phyloP scores from a whole-genome alignment of 2,329 filamentous ascomycete species.

The Aureobasidium zeae region DNA sequence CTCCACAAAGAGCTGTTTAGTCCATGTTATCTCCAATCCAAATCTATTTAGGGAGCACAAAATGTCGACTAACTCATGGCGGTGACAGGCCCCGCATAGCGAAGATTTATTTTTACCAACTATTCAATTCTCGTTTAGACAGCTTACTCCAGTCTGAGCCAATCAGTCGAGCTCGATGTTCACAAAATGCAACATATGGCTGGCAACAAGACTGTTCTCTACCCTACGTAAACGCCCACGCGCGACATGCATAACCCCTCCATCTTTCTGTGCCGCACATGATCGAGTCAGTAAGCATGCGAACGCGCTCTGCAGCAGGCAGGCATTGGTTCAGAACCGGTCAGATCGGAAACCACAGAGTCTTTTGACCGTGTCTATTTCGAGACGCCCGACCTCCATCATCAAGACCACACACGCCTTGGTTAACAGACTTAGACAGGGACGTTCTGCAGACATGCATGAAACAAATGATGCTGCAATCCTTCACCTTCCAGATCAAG shows the following conservation, averaged over 20 bases:
- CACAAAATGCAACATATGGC: slow-evolving; percentile 3
- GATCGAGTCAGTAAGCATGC: too few species aligned
- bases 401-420: too few species aligned
- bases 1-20: slow-evolving; percentile 8
- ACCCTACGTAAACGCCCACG: not conserved
- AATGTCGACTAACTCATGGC: slow-evolving; percentile 5
- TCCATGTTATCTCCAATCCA: slow-evolving; percentile 8
- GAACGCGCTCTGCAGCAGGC: too few species aligned
- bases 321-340: too few species aligned
- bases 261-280: slow-evolving; percentile 5
- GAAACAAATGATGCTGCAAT: too few species aligned
- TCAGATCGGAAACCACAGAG: slow-evolving; percentile 1
- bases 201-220: too few species aligned
- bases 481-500: too few species aligned
- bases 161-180: not conserved
- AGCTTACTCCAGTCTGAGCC: slow-evolving; percentile 4
- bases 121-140: too few species aligned
- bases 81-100: not conserved
- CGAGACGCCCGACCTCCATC: too few species aligned
- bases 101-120: slow-evolving; percentile 15
- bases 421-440: not conserved
- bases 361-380: slow-evolving; percentile 1
- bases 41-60: slow-evolving; percentile 14
- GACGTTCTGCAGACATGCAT: too few species aligned
- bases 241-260: not conserved